Conservation (phyloP, 495 filamentous ascomycete genomes). For the Friedmanniomyces endolithicus region DNA sequence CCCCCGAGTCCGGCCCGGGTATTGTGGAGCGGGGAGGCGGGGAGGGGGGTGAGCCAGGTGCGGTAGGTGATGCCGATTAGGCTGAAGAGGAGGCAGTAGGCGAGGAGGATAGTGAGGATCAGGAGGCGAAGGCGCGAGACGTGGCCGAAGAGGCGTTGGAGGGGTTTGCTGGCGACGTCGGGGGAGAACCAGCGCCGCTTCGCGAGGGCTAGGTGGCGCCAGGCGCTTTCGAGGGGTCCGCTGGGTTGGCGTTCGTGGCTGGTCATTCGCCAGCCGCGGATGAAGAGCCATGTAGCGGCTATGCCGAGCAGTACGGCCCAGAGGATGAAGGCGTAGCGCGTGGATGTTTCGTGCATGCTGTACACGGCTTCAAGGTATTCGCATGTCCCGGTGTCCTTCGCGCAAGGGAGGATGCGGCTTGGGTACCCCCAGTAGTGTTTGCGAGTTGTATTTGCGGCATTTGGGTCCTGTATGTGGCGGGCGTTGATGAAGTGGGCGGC, state of each 20-base stretch:
- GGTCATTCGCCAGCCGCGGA: constrained; percentile 9
- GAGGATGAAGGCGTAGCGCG: constrained; percentile 50
- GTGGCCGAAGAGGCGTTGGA: constrained; percentile 28
- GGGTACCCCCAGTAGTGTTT: constrained; percentile 53
- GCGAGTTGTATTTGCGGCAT: constrained; percentile 28
- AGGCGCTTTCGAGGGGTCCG: constrained; percentile 7
- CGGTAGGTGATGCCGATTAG: constrained; percentile 47
- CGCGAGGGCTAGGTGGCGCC: constrained; percentile 9
- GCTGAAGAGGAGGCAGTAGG: constrained; percentile 45
- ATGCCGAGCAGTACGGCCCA: constrained; percentile 45
- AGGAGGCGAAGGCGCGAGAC: constrained; percentile 38
- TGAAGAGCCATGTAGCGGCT: constrained; percentile 37
- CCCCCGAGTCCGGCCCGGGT: constrained; percentile 47
- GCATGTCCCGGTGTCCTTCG: constrained; percentile 47
- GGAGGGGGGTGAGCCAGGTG: constrained; percentile 48
- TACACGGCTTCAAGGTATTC: constrained; percentile 53
- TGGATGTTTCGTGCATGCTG: constrained; percentile 43
- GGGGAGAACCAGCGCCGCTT: constrained; percentile 14
- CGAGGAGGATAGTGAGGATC: constrained; percentile 36
- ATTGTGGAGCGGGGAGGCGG: constrained; percentile 36
- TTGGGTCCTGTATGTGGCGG: constrained; percentile 26
- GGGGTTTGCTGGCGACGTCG: constrained; percentile 1
- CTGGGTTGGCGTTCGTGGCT: neutral
- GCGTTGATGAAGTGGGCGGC: neutral
- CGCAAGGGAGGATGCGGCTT: constrained; percentile 44